Percentiles rank a stretch among this genome's conserved stretches.
Evolutionary conservation across 1,139 yeast species (phyloP).

Genomic region (Blastobotrys malaysiensis): DNA sequence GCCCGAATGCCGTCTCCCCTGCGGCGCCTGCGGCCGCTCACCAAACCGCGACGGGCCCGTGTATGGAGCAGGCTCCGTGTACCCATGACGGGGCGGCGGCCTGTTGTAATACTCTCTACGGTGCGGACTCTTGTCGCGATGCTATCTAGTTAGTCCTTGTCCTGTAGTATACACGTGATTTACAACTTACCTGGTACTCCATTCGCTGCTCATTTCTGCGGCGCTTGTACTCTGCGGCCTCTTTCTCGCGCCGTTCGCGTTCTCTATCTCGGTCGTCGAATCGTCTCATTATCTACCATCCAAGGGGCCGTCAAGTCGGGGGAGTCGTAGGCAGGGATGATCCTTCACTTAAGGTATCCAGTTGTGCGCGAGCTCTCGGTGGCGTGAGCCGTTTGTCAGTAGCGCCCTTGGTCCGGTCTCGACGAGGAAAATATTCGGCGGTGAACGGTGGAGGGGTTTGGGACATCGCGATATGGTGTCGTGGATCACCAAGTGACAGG

Average conservation of each 20-base stretch:
- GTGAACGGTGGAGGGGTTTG: neutral
- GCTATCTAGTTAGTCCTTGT: neutral
- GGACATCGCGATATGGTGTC: conserved; percentile 2
- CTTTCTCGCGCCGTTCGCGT: conserved; percentile 29
- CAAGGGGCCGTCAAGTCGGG: too few relatives aligned
- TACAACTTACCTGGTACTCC: conserved; percentile 8
- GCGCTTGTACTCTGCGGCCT: conserved; percentile 30
- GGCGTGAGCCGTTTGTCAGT: neutral
- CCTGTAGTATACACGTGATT: neutral
- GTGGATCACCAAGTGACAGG: neutral
- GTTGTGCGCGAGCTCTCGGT: neutral
- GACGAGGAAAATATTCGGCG: neutral
- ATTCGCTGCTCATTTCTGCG: conserved; percentile 19
- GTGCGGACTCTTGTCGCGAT: neutral
- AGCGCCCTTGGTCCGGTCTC: neutral
- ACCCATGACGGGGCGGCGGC: conserved; percentile 2
- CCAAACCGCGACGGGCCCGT: neutral
- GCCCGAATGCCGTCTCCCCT: neutral
- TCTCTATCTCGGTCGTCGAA: conserved; percentile 27
- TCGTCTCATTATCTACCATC: conserved; percentile 17
- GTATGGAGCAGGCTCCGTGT: neutral
- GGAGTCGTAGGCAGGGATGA: neutral
- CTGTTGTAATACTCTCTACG: conserved; percentile 3
- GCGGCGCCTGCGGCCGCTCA: neutral
- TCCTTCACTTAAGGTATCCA: neutral